Conservation (phyloP, 257 asterid genomes). For the Petrea volubilis region DNA sequence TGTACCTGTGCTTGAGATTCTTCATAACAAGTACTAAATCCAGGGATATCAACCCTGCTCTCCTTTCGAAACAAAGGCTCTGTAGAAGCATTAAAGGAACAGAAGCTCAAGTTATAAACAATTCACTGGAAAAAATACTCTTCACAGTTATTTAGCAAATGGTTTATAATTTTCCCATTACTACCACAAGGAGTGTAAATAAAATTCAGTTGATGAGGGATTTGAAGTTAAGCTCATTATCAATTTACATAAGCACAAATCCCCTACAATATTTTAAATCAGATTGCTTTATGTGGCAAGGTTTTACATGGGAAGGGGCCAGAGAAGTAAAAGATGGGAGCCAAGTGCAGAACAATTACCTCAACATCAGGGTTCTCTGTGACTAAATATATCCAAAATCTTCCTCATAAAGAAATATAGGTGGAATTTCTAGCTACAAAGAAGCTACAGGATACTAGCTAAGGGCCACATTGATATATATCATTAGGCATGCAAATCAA, state of each 20-base stretch:
- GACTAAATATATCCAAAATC: neutral
- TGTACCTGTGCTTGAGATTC: slow-evolving; percentile 48
- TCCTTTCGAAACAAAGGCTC: slow-evolving; percentile 40
- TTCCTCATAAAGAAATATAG: too few relatives aligned
- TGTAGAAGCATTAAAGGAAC: slow-evolving; percentile 33
- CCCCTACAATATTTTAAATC: neutral
- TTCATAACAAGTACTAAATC: slow-evolving; percentile 35
- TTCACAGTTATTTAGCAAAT: neutral
- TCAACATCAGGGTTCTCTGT: slow-evolving; percentile 3
- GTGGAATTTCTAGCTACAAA: neutral
- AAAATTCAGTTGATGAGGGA: neutral
- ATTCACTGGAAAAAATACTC: neutral
- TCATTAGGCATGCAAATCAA: neutral
- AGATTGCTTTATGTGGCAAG: neutral
- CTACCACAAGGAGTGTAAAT: neutral
- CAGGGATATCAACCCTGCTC: slow-evolving; percentile 38
- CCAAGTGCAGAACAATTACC: neutral
- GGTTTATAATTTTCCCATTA: neutral
- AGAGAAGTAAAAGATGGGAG: neutral
- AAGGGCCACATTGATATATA: neutral
- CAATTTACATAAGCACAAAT: slow-evolving; percentile 4
- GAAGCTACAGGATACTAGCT: neutral
- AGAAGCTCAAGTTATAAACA: slow-evolving; percentile 9
- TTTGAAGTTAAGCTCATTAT: neutral
- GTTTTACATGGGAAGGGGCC: neutral